Base-by-base conservation (phyloP, 371 early-diverging fungal species). In the Mucor circinelloides region DNA sequence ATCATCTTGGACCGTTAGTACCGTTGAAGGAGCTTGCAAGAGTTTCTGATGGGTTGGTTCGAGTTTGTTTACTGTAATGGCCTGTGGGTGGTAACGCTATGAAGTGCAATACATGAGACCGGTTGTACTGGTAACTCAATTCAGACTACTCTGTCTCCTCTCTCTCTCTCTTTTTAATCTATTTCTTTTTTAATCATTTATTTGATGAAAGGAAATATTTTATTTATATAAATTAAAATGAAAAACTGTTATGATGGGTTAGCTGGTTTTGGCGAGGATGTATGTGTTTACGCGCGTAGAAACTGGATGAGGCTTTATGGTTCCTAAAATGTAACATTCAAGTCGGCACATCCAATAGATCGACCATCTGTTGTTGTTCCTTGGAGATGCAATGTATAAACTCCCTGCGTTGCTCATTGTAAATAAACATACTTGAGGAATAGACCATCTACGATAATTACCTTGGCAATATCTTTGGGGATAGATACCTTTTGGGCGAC, bases 81-180 rank as follows among this genome's bases (percentile, higher is more conserved):
- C 71, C 75, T 80, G 75, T 71, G 71, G 80, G 80, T 71, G 80
- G 73, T 63, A 74, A 67, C 36, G 73, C 75, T 81, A 76, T 81
- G 77, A 73, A 81, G 81, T 81, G 81, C 81, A 81, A 81, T 81
- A 76, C 81, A 72, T 75, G 71, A 75, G 81, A 61, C 81, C 67
- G 60, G 66, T 66, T 67, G 34, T 54, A 42, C 60, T 64, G 63
- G 78, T 72, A 80, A 80, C 81, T 80, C 81, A 71, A 80, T 80
- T 80, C 81, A 77, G 81, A 80, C 77, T 80, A 80, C 81, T 77
- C 81, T 80, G 71, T 68, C 55, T 68, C 76, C 81, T 78, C 74
- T 50, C 69, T 60, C 61, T 56, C 23, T 60, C 57, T 54, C 40
- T 59, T 56, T 59, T 48, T 44, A 58, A 34, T 62, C 15, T 52